These are phyloP conservation scores for Curvularia eragrostidis DNA, from an alignment of 2,329 filamentous ascomycete genomes.

Conservation along the genomic window DNA sequence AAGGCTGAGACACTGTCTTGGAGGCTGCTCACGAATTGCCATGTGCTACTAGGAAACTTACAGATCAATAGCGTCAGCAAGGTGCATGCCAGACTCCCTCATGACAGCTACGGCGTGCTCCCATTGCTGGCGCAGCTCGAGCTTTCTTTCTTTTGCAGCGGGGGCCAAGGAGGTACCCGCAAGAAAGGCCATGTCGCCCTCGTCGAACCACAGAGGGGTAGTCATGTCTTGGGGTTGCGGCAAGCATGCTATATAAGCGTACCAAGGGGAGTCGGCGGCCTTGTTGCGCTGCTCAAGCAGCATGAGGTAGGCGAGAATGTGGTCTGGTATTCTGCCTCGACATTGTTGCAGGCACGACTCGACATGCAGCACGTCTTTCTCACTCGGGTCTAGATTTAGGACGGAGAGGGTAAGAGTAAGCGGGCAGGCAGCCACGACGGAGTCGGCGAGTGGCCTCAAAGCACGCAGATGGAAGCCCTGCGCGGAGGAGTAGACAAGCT, in stretches of 20 bases:
- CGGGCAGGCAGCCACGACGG: constrained; percentile 41
- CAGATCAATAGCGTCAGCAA: constrained; percentile 29
- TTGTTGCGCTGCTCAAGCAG: constrained; percentile 45
- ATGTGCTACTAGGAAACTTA: constrained; percentile 27
- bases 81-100: constrained; percentile 22
- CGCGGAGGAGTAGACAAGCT: constrained; percentile 35
- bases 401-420: constrained; percentile 44
- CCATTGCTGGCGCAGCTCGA: constrained; percentile 34
- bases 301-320: constrained; percentile 46
- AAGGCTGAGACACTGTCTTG: background rate
- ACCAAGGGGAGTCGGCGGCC: constrained; percentile 42
- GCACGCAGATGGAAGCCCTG: constrained; percentile 44
- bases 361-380: constrained; percentile 34
- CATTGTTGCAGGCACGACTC: constrained; percentile 35
- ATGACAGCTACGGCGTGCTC: constrained; percentile 30
- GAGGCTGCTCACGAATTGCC: background rate
- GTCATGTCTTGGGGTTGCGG: constrained; percentile 41
- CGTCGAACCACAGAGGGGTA: constrained; percentile 49
- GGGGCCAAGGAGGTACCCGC: constrained; percentile 44
- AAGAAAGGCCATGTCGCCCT: constrained; percentile 45
- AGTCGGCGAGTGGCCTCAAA: constrained; percentile 25
- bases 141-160: constrained; percentile 32
- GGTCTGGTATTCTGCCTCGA: constrained; percentile 37
- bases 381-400: constrained; percentile 44
- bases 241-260: constrained; percentile 46